Percentiles rank a stretch among this genome's conserved stretches.
Conservation (phyloP, 2,329 filamentous ascomycete species). For the Ceratocystis colombiana region DNA sequence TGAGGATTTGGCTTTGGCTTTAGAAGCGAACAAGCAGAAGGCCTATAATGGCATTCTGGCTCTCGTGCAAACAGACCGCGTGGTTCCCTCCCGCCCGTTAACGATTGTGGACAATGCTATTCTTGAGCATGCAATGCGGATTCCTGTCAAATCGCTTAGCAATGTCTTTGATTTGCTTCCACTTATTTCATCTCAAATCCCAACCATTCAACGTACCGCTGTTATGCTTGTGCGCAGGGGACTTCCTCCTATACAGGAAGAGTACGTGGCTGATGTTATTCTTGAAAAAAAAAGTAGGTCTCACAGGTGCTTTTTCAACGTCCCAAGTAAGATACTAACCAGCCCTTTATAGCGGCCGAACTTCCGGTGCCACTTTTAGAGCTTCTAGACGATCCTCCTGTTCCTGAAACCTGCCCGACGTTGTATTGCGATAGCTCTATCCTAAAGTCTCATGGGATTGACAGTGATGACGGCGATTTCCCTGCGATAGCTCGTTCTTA, state of each 20-base stretch:
- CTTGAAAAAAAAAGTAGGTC: constrained; percentile 53
- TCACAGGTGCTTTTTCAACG: constrained; percentile 19
- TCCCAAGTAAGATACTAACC: constrained; percentile 7
- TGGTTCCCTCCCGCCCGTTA: not conserved
- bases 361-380: constrained; percentile 1
- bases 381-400: not conserved
- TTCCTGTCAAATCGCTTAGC: not conserved
- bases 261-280: constrained; percentile 67
- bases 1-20: constrained; percentile 71
- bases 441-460: not conserved
- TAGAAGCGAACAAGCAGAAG: constrained; percentile 37
- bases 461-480: not conserved
- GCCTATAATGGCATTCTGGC: constrained; percentile 47
- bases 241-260: constrained; percentile 68
- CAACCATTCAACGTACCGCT: constrained; percentile 63
- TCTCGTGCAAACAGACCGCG: constrained; percentile 42
- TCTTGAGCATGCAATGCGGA: not conserved
- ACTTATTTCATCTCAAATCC: not conserved
- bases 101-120: not conserved
- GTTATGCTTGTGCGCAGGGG: constrained; percentile 70
- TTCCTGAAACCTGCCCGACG: constrained; percentile 44
- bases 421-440: not conserved
- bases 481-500: constrained; percentile 50
- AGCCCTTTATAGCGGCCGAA: constrained; percentile 6
- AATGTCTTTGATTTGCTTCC: not conserved